Evolutionary conservation across 169 alveolate species (phyloP), one percentile per base, ranked within the genome.

Genomic region (Plasmodium inui): DNA sequence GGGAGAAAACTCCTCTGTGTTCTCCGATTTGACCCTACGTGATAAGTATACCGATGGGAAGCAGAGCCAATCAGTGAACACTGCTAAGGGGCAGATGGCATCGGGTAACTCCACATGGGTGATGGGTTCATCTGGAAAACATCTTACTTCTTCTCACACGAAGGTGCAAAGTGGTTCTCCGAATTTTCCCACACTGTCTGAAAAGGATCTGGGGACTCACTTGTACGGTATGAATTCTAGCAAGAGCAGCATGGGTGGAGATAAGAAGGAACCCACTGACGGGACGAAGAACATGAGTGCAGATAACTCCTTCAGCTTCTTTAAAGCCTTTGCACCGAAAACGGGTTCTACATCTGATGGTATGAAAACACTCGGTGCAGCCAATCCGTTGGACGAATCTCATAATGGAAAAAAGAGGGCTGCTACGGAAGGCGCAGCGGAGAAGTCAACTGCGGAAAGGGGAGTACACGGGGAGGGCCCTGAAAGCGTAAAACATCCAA

Each of bases 261-360:
- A 22, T 5, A 61, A 61, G 22, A 61, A 19, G 32, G 34, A 61
- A 61, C 14, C 74, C 37, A 6, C 74, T n/a, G n/a, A n/a, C 3
- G n/a, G 32, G 19, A 61, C 1, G 12, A 61, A 22, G 14, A 61
- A 19, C 74, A n/a, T 1, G 26, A 34, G 1, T 61, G 74, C 14
- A n/a, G 79, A 55, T 19, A 82, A 50, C 22, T 53, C 89, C 67
- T 50, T 82, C 19, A 57, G 71, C 39, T 50, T 82, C 28, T 82
- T 82, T 28, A 82, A 53, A 53, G 19, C 34, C 12, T 39, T 82
- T 10, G 41, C 30, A 82, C 37, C 37, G 4, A 28, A 82, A 55
- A 83, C 14, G 22, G 92, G 73, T 67, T 32, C 44, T 67, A 39
- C 67, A 53, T 82, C 79, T 26, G 71, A 82, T n/a, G 71, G 34